Evolutionary conservation across 768 basidiomycete genomes (phyloP).

Genomic region (Grammothele lineata): DNA sequence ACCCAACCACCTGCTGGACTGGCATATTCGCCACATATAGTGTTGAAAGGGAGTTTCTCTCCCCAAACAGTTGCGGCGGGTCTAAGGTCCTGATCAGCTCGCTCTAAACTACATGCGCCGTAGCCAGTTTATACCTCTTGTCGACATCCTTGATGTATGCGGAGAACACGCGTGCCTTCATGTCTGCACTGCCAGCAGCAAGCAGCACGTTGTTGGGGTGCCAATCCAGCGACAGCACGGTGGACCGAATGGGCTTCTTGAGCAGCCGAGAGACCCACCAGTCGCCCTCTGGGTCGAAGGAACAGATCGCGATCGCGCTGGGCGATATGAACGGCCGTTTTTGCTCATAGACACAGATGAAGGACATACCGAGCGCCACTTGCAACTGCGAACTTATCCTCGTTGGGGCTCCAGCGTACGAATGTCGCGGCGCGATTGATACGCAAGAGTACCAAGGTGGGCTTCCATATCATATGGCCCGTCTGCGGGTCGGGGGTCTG

Average conservation of each 20-base stretch:
- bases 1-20: constrained; percentile 96
- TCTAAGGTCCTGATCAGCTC: constrained; percentile 34
- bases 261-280: constrained; percentile 98
- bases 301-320: constrained; percentile 93
- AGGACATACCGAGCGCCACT: constrained; percentile 80
- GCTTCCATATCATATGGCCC: constrained; percentile 81
- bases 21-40: constrained; percentile 89
- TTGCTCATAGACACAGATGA: neutral
- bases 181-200: constrained; percentile 95
- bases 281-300: constrained; percentile 95
- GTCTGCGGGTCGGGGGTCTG: constrained; percentile 70
- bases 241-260: constrained; percentile 97
- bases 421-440: constrained; percentile 95
- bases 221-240: constrained; percentile 94
- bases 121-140: constrained; percentile 56
- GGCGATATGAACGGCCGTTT: neutral
- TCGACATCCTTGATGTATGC: constrained; percentile 99
- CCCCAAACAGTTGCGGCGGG: constrained; percentile 93
- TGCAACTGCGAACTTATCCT: constrained; percentile 98
- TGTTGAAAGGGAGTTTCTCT: constrained; percentile 97
- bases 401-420: constrained; percentile 94
- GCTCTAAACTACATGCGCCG: neutral
- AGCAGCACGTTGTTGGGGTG: constrained; percentile 98
- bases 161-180: constrained; percentile 96
- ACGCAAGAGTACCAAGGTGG: constrained; percentile 90